Conservation (phyloP, 345 rosid genomes). For the Sonneratia alba region DNA sequence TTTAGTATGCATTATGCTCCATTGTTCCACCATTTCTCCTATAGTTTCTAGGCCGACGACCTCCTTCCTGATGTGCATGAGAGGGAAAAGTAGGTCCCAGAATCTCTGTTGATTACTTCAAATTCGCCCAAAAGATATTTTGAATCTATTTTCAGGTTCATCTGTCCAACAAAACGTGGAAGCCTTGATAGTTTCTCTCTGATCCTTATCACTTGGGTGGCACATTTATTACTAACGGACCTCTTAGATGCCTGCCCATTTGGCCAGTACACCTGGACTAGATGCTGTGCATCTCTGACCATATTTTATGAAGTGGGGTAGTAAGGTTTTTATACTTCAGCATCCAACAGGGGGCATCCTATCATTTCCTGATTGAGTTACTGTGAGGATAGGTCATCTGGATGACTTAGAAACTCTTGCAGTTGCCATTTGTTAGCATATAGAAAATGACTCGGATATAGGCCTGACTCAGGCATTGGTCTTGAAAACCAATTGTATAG, state of each 20-base stretch:
- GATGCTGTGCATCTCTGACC: neutral
- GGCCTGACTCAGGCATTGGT: too few species aligned
- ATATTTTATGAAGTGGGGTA: neutral
- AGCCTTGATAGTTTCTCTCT: slow-evolving; percentile 4
- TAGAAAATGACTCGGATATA: neutral
- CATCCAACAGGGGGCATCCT: neutral
- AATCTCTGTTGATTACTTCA: neutral
- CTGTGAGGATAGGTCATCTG: too few species aligned
- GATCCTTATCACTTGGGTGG: neutral
- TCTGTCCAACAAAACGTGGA: slow-evolving; percentile 14
- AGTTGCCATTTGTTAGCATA: too few species aligned
- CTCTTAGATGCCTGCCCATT: neutral
- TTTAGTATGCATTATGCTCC: too few species aligned
- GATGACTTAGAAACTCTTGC: too few species aligned
- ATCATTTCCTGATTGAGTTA: too few species aligned
- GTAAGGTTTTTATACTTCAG: neutral
- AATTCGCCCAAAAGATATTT: too few species aligned
- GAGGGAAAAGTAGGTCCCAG: slow-evolving; percentile 9
- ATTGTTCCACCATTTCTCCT: too few species aligned
- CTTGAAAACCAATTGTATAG: too few species aligned
- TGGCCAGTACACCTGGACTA: neutral
- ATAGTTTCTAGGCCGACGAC: too few species aligned
- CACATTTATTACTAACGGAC: neutral
- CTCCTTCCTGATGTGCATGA: neutral
- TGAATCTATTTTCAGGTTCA: too few species aligned